Evolutionary conservation across 2,329 filamentous ascomycete genomes (phyloP), one percentile per base, ranked within the genome.

Genomic region (Decorospora gaudefroyi): DNA sequence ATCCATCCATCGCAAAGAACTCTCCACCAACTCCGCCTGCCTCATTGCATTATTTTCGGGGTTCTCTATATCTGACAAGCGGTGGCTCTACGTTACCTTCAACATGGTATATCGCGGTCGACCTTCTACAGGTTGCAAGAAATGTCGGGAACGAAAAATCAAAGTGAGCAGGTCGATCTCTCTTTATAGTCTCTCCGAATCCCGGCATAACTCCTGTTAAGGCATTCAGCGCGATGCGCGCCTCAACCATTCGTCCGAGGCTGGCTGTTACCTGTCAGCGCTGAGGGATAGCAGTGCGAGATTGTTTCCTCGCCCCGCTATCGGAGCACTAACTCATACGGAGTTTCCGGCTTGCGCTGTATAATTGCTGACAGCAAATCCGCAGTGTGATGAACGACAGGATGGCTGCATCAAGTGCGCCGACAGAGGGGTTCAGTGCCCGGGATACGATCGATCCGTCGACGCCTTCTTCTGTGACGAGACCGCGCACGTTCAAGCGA

Each of bases 111-210:
- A 68, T 40, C 56, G 65, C 12, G 65, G 65, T 6, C 59, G 55
- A 12, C 65, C 65, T 2, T 67, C 63, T 6, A 67, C 62, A 9
- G 65, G 64, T 4, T 68, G 65, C 36, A 57, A 57, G 33, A 66
- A 53, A 34, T 74, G 71, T 51, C 64, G 70, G n/a, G 62, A 71
- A 35, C 64, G 71, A 32, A 74, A 72, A 47, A 64, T 72, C 29
- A 72, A 70, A 58, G 71, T 73, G 35, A 42, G 64, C 49, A 11
- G 32, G 25, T 6, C 17, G 10, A 13, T 18, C 29, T 10, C 3
- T 10, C n/a, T 42, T 32, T 34, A 23, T 32, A 36, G n/a, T n/a
- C n/a, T n/a, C n/a, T n/a, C n/a, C n/a, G n/a, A n/a, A n/a, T n/a
- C n/a, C n/a, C n/a, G n/a, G n/a, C n/a, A n/a, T n/a, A n/a, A n/a